Evolutionary conservation across 352 stramenopile genomes (phyloP).

Genomic region (Phytophthora kernoviae): DNA sequence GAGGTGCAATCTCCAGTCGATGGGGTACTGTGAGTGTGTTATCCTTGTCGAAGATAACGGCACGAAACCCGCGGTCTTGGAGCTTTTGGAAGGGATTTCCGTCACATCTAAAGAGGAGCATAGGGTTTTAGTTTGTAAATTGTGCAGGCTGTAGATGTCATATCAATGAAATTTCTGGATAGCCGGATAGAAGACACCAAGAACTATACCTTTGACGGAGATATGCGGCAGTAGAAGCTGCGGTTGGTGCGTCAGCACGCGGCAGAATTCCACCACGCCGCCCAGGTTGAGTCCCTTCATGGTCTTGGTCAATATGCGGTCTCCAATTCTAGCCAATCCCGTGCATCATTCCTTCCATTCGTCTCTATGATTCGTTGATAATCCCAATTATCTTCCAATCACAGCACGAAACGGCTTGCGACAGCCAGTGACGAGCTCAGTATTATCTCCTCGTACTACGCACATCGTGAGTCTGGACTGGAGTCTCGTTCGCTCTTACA

Average conservation of each 20-base stretch:
- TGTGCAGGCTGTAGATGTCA: slow-evolving; percentile 5
- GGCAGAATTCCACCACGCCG: slow-evolving; percentile 83
- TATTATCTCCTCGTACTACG: slow-evolving; percentile 26
- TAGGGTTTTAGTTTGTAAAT: not conserved
- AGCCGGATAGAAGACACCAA: slow-evolving; percentile 4
- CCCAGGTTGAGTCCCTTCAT: slow-evolving; percentile 82
- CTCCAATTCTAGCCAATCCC: slow-evolving; percentile 11
- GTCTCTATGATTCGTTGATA: slow-evolving; percentile 23
- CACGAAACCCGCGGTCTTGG: slow-evolving; percentile 86
- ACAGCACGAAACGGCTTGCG: slow-evolving; percentile 8
- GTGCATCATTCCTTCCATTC: slow-evolving; percentile 1
- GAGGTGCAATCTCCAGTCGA: slow-evolving; percentile 75
- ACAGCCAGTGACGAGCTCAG: slow-evolving; percentile 31
- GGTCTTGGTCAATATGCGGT: not conserved
- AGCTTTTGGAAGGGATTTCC: slow-evolving; percentile 83
- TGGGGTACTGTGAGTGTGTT: slow-evolving; percentile 97
- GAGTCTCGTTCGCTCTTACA: not conserved
- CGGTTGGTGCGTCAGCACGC: slow-evolving; percentile 67
- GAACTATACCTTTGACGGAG: slow-evolving; percentile 64
- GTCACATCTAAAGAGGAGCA: slow-evolving; percentile 58
- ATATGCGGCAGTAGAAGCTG: slow-evolving; percentile 84
- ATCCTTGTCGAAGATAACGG: slow-evolving; percentile 97
- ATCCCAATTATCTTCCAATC: slow-evolving; percentile 28
- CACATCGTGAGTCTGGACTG: slow-evolving; percentile 10
- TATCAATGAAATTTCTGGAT: not conserved